Base-by-base conservation (phyloP, 169 alveolate species). In the Babesia bovis region DNA sequence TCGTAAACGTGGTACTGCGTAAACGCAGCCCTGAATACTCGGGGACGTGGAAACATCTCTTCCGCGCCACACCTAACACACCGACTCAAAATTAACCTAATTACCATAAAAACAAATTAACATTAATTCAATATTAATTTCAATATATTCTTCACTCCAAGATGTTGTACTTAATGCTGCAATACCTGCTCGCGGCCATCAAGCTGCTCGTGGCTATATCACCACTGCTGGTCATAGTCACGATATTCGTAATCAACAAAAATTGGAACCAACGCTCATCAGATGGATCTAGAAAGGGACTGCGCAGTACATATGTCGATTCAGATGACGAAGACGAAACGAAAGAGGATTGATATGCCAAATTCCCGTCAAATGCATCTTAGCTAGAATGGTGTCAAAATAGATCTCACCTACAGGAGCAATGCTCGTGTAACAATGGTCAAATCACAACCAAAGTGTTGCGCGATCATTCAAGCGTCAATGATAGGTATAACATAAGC, bases 181-280 rank as follows among this genome's bases (percentile, higher is more conserved):
- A 44, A 15, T 75, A 44, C 56, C 32, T 63, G 15, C 26, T 66
- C 47, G 72, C 71, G 23, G 73, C 72, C 5, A 19, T 75, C 26
- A 75, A 75, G 60, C 52, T 75, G 49, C 19, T 49, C 42, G 63
- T 75, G 30, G 85, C 85, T 12, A 38, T 75, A 19, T 75, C 85
- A 30, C 85, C 85, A 0, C 78, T 75, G 55, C 55, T 75, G n/a
- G 56, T 75, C 5, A 75, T 75, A 2, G 79, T 75, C 57, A 61
- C 72, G 36, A 75, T 75, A 0, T 75, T 75, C 72, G 85, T 45
- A 40, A 35, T 50, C 60, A 75, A 75, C 78, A 75, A 75, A 40
- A 66, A 75, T 52, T 67, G 78, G 25, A 75, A 75, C 40, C 85
- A 69, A 21, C 61, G 72, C 21, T 42, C 78, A 41, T n/a, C 68